Base-by-base conservation (phyloP, 371 early-diverging fungal genomes). In the Lichtheimia corymbifera region DNA sequence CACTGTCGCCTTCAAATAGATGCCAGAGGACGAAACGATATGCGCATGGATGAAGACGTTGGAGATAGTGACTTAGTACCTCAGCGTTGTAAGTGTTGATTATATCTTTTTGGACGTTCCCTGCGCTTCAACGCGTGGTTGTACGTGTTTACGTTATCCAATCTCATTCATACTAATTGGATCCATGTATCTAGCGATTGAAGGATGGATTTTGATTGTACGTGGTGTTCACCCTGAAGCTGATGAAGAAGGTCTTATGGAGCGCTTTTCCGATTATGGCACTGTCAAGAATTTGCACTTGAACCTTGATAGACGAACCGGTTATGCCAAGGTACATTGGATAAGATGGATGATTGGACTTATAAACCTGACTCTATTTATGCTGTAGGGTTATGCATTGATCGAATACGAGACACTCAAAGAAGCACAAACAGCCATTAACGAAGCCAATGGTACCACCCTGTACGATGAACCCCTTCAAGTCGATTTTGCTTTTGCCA, bases 151-250 rank as follows among this genome's bases (percentile, higher is more conserved):
- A 35, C 11, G 11, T 35, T 35, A 35, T 35, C 35, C 35, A 0
- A 35, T 35, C 2, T 13, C 7, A 24, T 18, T 63, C 18, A 13
- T 35, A 44, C 22, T 24, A 15, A 17, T 49, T 40, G 11, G 13
- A 51, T 54, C 20, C 27, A 18, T 49, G 15, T 65, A 88, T 35
- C 35, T 35, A 35, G 87, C 98, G 20, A 83, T 97, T 51, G 97
- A 98, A 71, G 98, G 98, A 40, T 98, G 96, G 96, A 93, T 97
- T 56, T 72, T 98, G 7, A 68, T 96, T 51, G 90, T 93, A 12
- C 94, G 95, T 5, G 91, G 91, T 24, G 83, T 98, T 28, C 94
- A 98, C 74, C 95, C 95, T 70, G 98, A 98, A 71, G 91, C 95
- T 1, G 88, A 90, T 15, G 98, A 97, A 64, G 98, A 98, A 30